Evolutionary conservation across 2,329 filamentous ascomycete species (phyloP), one percentile per base, ranked within the genome.

Genomic region (Ceratocystis eucalypticola): DNA sequence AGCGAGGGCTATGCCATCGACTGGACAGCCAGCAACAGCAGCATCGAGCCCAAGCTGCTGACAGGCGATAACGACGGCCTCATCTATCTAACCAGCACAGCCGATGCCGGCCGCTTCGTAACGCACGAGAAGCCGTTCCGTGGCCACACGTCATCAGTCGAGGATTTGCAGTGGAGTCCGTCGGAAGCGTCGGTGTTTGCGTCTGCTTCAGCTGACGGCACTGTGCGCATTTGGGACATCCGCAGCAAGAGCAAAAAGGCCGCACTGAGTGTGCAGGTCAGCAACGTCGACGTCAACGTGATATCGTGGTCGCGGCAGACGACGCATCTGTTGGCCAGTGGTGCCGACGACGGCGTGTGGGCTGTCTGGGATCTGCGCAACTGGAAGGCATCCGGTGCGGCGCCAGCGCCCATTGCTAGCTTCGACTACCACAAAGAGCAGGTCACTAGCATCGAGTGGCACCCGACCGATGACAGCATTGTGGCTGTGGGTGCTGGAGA

Each of bases 351-450:
- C 73, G 94, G 94, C 46, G 86, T 88, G 65, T 97, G 93, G 91
- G 91, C 84, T 1, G 92, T 97, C 28, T 99, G 94, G 94, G 94
- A 99, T 75, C 79, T 99, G 72, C 84, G 94, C 65, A 88, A 95
- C 76, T 97, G 93, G 93, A 96, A 96, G 79, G 75, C 74, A 66
- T 74, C 79, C 41, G 77, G 78, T 5, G 77, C 81, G 71, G 83
- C 80, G 77, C 87, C 88, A 5, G 86, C 86, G 61, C 89, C 94
- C 0, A 89, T 97, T n/a, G 94, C 94, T 2, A 88, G 88, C 71
- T 99, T 97, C 78, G 82, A 86, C 73, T 97, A 96, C 80, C 92
- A 99, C 81, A 93, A 91, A 76, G 91, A 96, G 76, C 94, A 96
- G 71, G 91, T 99, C 72, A 99, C 94, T 5, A 91, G 88, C 71